These are phyloP conservation scores for Cladosporium sp. DNA, from an alignment of 2,329 filamentous ascomycete species.

Conservation along the genomic window DNA sequence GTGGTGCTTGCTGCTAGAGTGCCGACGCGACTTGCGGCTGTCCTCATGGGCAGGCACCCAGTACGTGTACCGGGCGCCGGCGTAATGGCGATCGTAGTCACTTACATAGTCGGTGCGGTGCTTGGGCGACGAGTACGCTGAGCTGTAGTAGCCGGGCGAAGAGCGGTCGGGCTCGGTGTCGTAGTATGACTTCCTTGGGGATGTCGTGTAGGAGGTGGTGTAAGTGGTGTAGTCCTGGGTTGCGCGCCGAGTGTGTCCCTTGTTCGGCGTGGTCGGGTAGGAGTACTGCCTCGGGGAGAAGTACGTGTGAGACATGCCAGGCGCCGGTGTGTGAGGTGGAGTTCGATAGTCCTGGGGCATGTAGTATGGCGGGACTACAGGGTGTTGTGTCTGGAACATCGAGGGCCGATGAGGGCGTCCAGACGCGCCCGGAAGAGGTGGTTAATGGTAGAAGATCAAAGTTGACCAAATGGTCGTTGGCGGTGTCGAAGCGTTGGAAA, in stretches of 20 bases:
- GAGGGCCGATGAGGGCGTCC: slow-evolving; percentile 30
- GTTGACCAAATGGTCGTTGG: neutral
- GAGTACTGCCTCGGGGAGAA: slow-evolving; percentile 51
- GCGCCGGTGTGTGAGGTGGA: slow-evolving; percentile 47
- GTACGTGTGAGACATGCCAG: slow-evolving; percentile 40
- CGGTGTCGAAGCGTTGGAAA: neutral
- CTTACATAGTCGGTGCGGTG: slow-evolving; percentile 63
- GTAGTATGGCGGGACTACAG: slow-evolving; percentile 45
- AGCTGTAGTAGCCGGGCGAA: slow-evolving; percentile 44
- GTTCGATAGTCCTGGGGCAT: slow-evolving; percentile 46
- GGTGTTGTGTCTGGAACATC: slow-evolving; percentile 34
- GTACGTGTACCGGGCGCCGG: slow-evolving; percentile 33
- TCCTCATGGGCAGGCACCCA: slow-evolving; percentile 22
- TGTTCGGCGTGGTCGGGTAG: slow-evolving; percentile 45
- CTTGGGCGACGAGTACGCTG: slow-evolving; percentile 46
- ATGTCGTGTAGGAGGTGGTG: slow-evolving; percentile 32
- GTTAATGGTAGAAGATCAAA: neutral
- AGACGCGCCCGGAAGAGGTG: slow-evolving; percentile 26
- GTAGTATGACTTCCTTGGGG: slow-evolving; percentile 19
- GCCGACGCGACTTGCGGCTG: slow-evolving; percentile 23
- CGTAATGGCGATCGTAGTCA: slow-evolving; percentile 48
- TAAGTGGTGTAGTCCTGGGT: slow-evolving; percentile 45
- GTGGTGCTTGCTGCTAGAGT: slow-evolving; percentile 44
- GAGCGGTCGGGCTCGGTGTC: slow-evolving; percentile 37
- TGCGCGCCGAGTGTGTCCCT: slow-evolving; percentile 52